phyloP scores from a whole-genome alignment of 1,284 basidiomycete genomes.

The Trichosporon sp. region DNA sequence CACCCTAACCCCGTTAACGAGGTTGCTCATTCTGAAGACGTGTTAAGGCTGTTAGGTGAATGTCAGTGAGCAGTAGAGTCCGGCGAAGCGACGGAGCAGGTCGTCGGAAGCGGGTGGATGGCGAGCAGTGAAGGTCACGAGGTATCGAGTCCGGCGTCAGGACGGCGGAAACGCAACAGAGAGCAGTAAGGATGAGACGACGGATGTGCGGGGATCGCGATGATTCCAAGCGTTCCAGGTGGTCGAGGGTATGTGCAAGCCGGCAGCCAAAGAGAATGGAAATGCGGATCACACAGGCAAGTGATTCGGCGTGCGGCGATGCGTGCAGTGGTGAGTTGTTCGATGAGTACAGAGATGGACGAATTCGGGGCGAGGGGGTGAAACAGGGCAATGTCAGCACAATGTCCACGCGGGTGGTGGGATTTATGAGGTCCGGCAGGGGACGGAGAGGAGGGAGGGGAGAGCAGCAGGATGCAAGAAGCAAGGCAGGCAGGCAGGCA shows the following conservation, averaged over 20 bases:
- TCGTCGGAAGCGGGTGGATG: neutral
- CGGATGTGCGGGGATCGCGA: neutral
- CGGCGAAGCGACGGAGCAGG: neutral
- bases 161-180: neutral
- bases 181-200: neutral
- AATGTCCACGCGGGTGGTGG: neutral
- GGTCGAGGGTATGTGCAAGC: neutral
- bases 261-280: neutral
- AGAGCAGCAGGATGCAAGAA: no score
- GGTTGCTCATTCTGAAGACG: constrained; percentile 16
- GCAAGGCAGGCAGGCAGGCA: no score
- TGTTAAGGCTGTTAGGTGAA: neutral
- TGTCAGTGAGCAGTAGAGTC: neutral
- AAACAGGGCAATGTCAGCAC: neutral
- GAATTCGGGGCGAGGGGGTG: neutral
- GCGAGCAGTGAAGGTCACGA: neutral
- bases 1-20: constrained; percentile 82
- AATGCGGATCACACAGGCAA: neutral
- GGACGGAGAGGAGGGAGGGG: neutral
- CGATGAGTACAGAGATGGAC: neutral
- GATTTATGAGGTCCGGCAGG: neutral
- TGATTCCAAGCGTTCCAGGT: neutral
- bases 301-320: neutral
- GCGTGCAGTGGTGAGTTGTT: neutral
- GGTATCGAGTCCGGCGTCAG: neutral